Percentiles rank a stretch among this genome's conserved stretches.
phyloP scores from a whole-genome alignment of 495 filamentous ascomycete genomes.

The Aspergillus wentii region DNA sequence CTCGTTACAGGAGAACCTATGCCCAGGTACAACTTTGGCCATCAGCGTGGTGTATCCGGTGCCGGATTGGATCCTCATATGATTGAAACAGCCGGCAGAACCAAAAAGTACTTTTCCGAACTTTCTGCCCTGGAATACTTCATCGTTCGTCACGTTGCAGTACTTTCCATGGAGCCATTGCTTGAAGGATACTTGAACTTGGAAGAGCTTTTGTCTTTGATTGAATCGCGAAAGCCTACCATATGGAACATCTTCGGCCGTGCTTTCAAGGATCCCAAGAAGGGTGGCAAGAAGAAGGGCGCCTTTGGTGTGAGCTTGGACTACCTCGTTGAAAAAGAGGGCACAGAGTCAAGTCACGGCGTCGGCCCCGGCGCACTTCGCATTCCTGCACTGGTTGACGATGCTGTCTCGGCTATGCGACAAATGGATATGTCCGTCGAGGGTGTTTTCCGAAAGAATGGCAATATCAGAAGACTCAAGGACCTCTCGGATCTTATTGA shows the following conservation, averaged over 20 bases:
- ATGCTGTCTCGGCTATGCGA: conserved; percentile 86
- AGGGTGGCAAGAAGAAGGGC: conserved; percentile 83
- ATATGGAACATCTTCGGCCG: conserved; percentile 98
- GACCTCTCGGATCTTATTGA: conserved; percentile 83
- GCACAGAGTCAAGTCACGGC: conserved; percentile 91
- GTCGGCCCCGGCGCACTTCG: conserved; percentile 86
- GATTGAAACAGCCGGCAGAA: conserved; percentile 29
- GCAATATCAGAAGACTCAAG: conserved; percentile 86
- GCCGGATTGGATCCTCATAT: conserved; percentile 47
- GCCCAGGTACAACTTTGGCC: conserved; percentile 64
- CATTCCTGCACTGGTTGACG: conserved; percentile 85
- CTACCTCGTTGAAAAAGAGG: conserved; percentile 83
- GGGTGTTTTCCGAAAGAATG: conserved; percentile 98
- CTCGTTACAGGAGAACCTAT: conserved; percentile 63
- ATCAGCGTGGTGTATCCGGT: conserved; percentile 73
- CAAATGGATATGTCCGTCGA: conserved; percentile 99
- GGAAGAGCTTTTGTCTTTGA: conserved; percentile 90
- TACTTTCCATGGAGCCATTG: conserved; percentile 91
- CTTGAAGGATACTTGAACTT: conserved; percentile 85
- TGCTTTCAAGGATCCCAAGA: conserved; percentile 77
- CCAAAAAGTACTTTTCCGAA: conserved; percentile 90
- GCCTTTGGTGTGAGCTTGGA: conserved; percentile 85
- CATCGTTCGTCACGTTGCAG: conserved; percentile 91
- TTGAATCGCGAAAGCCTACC: conserved; percentile 87
- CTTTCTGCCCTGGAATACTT: conserved; percentile 95